Conservation (phyloP, 2,329 filamentous ascomycete genomes). For the Aspergillus floridensis region DNA sequence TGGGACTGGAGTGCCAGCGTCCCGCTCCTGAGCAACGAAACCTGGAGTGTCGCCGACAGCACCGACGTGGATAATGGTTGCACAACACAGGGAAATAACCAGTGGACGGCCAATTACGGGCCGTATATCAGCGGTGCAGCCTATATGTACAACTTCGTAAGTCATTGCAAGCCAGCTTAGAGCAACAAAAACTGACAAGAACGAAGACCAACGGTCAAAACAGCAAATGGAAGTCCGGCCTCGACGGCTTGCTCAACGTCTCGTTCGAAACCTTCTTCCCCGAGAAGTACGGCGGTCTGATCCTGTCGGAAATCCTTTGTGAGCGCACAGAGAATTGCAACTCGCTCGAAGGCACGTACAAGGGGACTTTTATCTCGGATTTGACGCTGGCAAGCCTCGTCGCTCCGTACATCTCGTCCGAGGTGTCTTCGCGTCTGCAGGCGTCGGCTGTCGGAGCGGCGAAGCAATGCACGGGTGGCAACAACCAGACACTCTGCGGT, state of each 20-base stretch:
- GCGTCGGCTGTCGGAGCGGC: constrained; percentile 54
- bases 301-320: constrained; percentile 59
- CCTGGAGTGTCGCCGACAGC: constrained; percentile 51
- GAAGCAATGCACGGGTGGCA: constrained; percentile 48
- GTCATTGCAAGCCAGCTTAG: constrained; percentile 10
- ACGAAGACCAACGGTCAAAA: constrained; percentile 29
- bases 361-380: constrained; percentile 61
- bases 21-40: constrained; percentile 47
- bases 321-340: constrained; percentile 54
- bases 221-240: constrained; percentile 50
- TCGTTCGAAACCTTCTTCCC: constrained; percentile 51
- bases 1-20: constrained; percentile 53
- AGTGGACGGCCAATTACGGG: constrained; percentile 56
- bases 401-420: constrained; percentile 52
- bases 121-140: constrained; percentile 53
- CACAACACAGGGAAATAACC: constrained; percentile 45
- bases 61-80: constrained; percentile 51
- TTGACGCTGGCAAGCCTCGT: constrained; percentile 54
- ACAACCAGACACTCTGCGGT: constrained; percentile 36
- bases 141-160: constrained; percentile 52
- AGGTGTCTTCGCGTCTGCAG: constrained; percentile 50
- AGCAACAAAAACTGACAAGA: neutral
- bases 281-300: constrained; percentile 31
- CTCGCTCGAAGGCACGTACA: constrained; percentile 60
- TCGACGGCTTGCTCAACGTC: constrained; percentile 57